Base-by-base conservation (phyloP, 2,329 filamentous ascomycete genomes). In the Venturia nashicola region DNA sequence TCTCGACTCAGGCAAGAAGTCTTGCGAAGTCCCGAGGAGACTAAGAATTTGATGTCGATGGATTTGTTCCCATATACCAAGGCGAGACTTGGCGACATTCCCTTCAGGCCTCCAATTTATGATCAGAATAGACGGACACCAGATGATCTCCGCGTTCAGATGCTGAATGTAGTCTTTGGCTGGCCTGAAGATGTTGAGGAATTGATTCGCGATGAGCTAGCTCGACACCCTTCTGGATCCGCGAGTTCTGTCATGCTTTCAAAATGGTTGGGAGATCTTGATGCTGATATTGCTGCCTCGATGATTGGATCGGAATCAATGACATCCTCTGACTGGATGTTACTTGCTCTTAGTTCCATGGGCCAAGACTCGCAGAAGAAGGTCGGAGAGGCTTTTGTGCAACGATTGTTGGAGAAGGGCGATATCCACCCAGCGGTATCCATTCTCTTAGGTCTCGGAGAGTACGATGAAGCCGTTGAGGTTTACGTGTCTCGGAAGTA, bases 271-370 rank as follows among this genome's bases (percentile, higher is more conserved):
- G 91, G 92, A 16, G 89, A 96, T 66, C 85, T 90, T 44, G 86
- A 91, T 65, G 83, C 87, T 0, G 91, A 96, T 70, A 82, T 91
- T 48, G 89, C 96, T 83, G 83, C 86, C 12, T 85, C 89, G 2
- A 89, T 87, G 78, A 77, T 86, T 44, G 78, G 85, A 54, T 88
- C 91, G 0, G 86, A 93, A 68, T 88, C 90, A n/a, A 92, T 94
- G 83, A 93, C 91, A 11, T 91, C 89, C 2, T 90, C 90, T 0
- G 94, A 97, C 75, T 99, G 94, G 94, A 97, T 99, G 91, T 78
- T 97, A 65, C 79, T 99, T 43, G 93, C 94, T 12, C 77, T 99
- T 61, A 96, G 90, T 71, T 89, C 90, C 48, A 95, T 97, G 76
- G 91, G 89, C 0, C 72, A 76, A 46, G 77, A 78, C 44, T 91